Conservation (phyloP, 106 monocot species). For the Gastrodia elata region DNA sequence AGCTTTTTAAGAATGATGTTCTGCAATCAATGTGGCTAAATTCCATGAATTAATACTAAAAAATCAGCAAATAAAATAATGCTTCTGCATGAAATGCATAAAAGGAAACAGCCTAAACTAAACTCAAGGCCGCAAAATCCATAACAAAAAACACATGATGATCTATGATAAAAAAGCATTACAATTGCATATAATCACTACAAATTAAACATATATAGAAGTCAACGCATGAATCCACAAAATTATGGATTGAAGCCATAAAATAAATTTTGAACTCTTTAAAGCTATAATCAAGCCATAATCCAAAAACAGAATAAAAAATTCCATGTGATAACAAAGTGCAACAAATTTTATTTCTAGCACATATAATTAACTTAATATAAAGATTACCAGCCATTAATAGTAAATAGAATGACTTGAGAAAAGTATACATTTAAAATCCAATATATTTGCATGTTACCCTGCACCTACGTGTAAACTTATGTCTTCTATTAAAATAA, state of each 20-base stretch:
- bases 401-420: background rate
- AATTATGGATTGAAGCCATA: too few species aligned
- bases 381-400: background rate
- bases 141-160: background rate
- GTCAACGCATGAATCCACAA: too few species aligned
- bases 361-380: background rate
- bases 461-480: background rate
- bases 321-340: background rate
- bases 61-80: background rate
- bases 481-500: too few species aligned
- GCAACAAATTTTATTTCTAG: background rate
- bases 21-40: background rate
- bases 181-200: background rate
- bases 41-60: background rate
- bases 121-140: background rate
- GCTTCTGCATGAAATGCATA: background rate
- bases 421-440: background rate
- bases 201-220: background rate
- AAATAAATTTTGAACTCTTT: too few species aligned
- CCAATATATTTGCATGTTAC: background rate
- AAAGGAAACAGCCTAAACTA: background rate
- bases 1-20: background rate
- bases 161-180: background rate
- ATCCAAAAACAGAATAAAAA: background rate
- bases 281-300: background rate